phyloP scores from a whole-genome alignment of 2,329 filamentous ascomycete species.

The Clonostachys solani region DNA sequence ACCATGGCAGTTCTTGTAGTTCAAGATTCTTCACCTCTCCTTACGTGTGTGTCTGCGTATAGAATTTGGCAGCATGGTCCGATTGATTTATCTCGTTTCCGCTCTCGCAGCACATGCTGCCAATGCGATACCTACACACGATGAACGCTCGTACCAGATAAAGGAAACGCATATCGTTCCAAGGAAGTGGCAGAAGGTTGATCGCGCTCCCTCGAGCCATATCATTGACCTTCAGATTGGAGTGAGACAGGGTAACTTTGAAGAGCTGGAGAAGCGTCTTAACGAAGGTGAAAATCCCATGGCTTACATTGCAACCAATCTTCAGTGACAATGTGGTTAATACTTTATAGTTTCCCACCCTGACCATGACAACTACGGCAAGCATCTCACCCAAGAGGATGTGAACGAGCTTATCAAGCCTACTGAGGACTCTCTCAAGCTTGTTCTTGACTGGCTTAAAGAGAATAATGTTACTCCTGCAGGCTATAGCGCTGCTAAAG shows the following conservation, averaged over 20 bases:
- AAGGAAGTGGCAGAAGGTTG: conserved; percentile 1
- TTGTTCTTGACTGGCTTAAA: conserved; percentile 1
- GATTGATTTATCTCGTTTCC: background rate
- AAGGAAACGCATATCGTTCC: conserved; percentile 1
- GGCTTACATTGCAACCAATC: background rate
- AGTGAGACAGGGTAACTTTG: conserved; percentile 1
- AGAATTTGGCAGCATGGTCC: background rate
- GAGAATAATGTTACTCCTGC: background rate
- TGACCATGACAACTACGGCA: conserved; percentile 1
- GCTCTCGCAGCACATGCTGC: background rate
- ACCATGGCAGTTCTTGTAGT: too few relatives aligned
- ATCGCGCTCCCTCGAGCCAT: background rate
- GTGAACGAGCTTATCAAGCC: conserved; percentile 1
- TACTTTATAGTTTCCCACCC: background rate
- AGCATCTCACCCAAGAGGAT: conserved; percentile 1
- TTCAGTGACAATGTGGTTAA: background rate
- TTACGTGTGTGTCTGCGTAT: too few relatives aligned
- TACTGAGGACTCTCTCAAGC: background rate
- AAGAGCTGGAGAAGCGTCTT: conserved; percentile 1
- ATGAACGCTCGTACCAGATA: background rate
- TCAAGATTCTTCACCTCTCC: too few relatives aligned
- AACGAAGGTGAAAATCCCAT: background rate
- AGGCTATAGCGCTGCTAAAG: background rate
- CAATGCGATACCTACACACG: background rate
- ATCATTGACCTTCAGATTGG: conserved; percentile 2